Evolutionary conservation across 2,329 filamentous ascomycete genomes (phyloP).

Genomic region (Arthroderma sp.): DNA sequence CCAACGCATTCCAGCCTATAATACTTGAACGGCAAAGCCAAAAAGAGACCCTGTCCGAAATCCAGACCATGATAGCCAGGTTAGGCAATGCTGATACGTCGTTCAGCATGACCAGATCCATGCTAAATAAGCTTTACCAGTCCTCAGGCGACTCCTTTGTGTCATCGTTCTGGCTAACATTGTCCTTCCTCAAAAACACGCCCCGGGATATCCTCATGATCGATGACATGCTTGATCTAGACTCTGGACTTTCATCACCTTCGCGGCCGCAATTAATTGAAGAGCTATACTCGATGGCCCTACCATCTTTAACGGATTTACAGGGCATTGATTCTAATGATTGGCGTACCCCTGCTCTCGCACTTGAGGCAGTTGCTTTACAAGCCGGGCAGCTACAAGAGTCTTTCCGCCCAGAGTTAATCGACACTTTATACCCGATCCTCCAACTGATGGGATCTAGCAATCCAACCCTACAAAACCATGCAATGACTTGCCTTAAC

Average conservation of each 20-base stretch:
- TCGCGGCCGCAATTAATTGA: slow-evolving; percentile 29
- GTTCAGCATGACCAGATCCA: slow-evolving; percentile 46
- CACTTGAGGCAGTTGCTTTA: slow-evolving; percentile 67
- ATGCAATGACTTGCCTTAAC: slow-evolving; percentile 75
- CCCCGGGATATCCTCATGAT: slow-evolving; percentile 43
- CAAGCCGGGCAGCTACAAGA: slow-evolving; percentile 55
- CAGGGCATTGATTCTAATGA: slow-evolving; percentile 38
- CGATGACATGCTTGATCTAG: slow-evolving; percentile 54
- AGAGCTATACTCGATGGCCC: slow-evolving; percentile 34
- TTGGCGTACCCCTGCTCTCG: slow-evolving; percentile 65
- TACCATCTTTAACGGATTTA: slow-evolving; percentile 30
- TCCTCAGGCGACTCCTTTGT: slow-evolving; percentile 49
- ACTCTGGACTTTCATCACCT: slow-evolving; percentile 20
- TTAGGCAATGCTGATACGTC: slow-evolving; percentile 37
- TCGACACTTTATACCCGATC: slow-evolving; percentile 85
- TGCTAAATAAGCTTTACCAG: slow-evolving; percentile 52
- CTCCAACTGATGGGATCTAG: slow-evolving; percentile 72
- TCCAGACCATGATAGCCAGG: slow-evolving; percentile 50
- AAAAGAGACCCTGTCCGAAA: slow-evolving; percentile 47
- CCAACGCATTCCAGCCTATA: slow-evolving; percentile 45
- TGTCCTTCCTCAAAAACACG: slow-evolving; percentile 55
- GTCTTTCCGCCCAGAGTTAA: slow-evolving; percentile 70
- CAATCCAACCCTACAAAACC: slow-evolving; percentile 55
- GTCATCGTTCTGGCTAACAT: slow-evolving; percentile 68
- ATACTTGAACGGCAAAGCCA: slow-evolving; percentile 56